Percentiles rank a stretch among this genome's conserved stretches.
These are phyloP conservation scores for Grigorovia humatica DNA, from an alignment of 805 yeast species.

Conservation along the genomic window DNA sequence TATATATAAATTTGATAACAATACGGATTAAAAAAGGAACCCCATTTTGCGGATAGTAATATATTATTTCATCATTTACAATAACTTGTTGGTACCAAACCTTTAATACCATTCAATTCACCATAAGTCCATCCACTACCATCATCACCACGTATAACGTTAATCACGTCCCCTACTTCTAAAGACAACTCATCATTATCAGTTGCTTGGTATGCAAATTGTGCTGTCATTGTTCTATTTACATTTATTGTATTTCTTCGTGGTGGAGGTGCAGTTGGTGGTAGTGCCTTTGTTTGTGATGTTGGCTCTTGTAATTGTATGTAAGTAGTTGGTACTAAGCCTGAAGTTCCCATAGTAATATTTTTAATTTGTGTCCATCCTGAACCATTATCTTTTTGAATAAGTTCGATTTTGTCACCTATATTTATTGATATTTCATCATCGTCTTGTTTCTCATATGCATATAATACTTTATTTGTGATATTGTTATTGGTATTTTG, in stretches of 20 bases:
- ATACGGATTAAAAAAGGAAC: too few relatives aligned
- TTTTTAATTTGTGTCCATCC: slow-evolving; percentile 79
- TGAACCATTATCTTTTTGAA: slow-evolving; percentile 71
- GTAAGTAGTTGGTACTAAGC: slow-evolving; percentile 82
- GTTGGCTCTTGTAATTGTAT: slow-evolving; percentile 35
- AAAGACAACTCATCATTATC: slow-evolving; percentile 75
- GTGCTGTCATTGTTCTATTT: slow-evolving; percentile 46
- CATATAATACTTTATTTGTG: slow-evolving; percentile 46
- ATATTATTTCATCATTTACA: slow-evolving; percentile 37
- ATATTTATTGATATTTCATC: slow-evolving; percentile 60
- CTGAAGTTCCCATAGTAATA: slow-evolving; percentile 36
- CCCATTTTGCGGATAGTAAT: too few relatives aligned
- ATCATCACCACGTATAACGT: slow-evolving; percentile 57
- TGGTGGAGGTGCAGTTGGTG: slow-evolving; percentile 69
- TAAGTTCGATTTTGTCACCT: slow-evolving; percentile 51
- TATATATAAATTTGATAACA: neutral
- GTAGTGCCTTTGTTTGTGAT: slow-evolving; percentile 35
- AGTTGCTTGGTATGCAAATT: slow-evolving; percentile 67
- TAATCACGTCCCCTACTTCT: slow-evolving; percentile 60
- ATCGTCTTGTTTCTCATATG: slow-evolving; percentile 55
- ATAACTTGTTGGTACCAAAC: slow-evolving; percentile 75
- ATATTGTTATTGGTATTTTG: neutral
- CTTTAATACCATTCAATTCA: slow-evolving; percentile 53
- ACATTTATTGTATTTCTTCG: slow-evolving; percentile 40
- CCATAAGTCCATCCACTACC: slow-evolving; percentile 96